These are phyloP conservation scores for Trichoderma gamsii DNA, from an alignment of 495 filamentous ascomycete species.

Conservation along the genomic window DNA sequence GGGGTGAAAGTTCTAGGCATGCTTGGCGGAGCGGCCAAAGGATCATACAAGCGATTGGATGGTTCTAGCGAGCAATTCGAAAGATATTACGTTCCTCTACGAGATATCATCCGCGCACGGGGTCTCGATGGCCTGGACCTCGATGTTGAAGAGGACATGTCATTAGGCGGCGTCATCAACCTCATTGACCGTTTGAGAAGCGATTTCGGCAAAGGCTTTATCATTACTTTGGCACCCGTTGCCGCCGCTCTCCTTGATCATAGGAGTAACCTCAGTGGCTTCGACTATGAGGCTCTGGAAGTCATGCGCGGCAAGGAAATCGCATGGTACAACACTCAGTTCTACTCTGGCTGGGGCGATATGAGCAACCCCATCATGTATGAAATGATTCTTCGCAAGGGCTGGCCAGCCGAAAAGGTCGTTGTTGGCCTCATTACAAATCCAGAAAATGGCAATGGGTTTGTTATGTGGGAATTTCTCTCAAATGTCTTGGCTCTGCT, in stretches of 20 bases:
- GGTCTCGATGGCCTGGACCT: constrained; percentile 69
- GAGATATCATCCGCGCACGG: constrained; percentile 50
- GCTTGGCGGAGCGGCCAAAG: constrained; percentile 73
- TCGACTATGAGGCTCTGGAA: constrained; percentile 68
- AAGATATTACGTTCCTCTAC: constrained; percentile 58
- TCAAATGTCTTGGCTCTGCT: constrained; percentile 33
- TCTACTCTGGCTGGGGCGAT: constrained; percentile 80
- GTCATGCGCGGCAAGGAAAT: constrained; percentile 57
- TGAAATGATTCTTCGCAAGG: constrained; percentile 58
- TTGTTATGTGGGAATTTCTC: constrained; percentile 31
- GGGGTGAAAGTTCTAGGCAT: constrained; percentile 74
- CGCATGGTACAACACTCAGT: constrained; percentile 78
- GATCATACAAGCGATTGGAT: constrained; percentile 62
- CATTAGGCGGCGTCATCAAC: constrained; percentile 58
- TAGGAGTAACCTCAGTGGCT: constrained; percentile 60
- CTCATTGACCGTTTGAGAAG: constrained; percentile 64
- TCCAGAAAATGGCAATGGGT: constrained; percentile 57
- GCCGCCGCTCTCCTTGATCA: constrained; percentile 58
- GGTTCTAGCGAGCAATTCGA: constrained; percentile 51
- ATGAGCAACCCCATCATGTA: constrained; percentile 49
- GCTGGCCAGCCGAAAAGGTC: constrained; percentile 58
- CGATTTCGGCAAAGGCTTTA: constrained; percentile 65
- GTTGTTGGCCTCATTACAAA: constrained; percentile 69
- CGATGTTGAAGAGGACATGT: constrained; percentile 78
- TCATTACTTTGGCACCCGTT: constrained; percentile 75